phyloP scores from a whole-genome alignment of 2,329 filamentous ascomycete species.

The Fusarium torulosum region DNA sequence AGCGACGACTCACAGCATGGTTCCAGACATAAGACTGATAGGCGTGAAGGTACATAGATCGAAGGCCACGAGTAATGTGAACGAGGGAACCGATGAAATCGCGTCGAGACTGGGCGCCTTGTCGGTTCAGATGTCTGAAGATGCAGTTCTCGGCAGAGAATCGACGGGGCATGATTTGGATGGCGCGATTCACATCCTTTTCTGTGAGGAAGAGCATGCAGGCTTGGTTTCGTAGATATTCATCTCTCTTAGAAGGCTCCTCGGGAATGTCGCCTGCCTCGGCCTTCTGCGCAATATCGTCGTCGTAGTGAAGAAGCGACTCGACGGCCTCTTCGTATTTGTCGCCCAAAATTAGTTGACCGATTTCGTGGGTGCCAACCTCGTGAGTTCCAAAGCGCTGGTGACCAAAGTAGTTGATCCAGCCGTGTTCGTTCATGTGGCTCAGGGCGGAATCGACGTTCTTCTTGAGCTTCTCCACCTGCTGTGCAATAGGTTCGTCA shows the following conservation, averaged over 20 bases:
- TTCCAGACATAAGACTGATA: constrained; percentile 98
- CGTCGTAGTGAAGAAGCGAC: constrained; percentile 79
- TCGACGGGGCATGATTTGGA: constrained; percentile 78
- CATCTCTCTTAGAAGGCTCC: constrained; percentile 75
- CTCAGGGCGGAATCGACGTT: constrained; percentile 70
- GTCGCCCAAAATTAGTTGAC: constrained; percentile 83
- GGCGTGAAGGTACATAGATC: constrained; percentile 95
- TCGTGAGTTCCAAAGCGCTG: constrained; percentile 94
- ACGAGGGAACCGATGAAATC: constrained; percentile 88
- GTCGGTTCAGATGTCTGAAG: constrained; percentile 78
- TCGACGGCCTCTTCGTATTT: constrained; percentile 86
- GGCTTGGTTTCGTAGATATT: constrained; percentile 81
- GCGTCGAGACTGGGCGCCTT: constrained; percentile 60
- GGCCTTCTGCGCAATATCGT: constrained; percentile 66
- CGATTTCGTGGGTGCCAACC: constrained; percentile 86
- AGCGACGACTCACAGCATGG: constrained; percentile 82
- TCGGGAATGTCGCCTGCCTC: constrained; percentile 54
- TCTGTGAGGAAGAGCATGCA: constrained; percentile 79
- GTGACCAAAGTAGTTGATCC: constrained; percentile 98
- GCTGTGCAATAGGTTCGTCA: constrained; percentile 45
- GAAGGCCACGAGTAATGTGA: constrained; percentile 82
- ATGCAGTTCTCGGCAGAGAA: constrained; percentile 85
- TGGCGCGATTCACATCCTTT: constrained; percentile 69
- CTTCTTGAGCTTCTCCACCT: constrained; percentile 49
- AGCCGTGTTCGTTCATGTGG: constrained; percentile 79